These are phyloP conservation scores for Colletotrichum endophyticum DNA, from an alignment of 2,329 filamentous ascomycete genomes.

Conservation along the genomic window DNA sequence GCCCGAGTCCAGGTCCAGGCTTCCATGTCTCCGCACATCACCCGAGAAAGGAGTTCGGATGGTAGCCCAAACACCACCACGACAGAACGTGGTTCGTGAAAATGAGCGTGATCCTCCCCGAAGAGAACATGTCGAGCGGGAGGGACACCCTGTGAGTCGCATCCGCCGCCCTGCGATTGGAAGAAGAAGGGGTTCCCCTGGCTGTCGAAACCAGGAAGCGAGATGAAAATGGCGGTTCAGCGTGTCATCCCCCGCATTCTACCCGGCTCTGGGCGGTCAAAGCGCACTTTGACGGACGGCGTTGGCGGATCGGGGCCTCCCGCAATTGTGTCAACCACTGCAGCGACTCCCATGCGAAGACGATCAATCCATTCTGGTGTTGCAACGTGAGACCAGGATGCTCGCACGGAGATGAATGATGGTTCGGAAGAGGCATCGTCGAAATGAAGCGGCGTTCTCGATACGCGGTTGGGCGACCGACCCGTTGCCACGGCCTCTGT, in stretches of 20 bases:
- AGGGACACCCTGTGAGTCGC: not conserved
- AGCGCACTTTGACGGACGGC: not conserved
- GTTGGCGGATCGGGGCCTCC: slow-evolving; percentile 1
- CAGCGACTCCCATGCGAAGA: not conserved
- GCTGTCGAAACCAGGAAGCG: slow-evolving; percentile 4
- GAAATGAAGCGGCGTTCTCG: not conserved
- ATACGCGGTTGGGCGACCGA: not conserved
- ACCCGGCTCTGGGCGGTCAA: slow-evolving; percentile 1
- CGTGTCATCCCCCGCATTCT: not conserved
- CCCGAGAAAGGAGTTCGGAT: not conserved
- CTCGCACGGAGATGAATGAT: not conserved
- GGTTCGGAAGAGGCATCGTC: not conserved
- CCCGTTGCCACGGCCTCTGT: not conserved
- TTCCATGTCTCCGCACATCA: not conserved
- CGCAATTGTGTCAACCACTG: not conserved
- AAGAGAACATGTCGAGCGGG: not conserved
- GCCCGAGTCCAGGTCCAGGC: not conserved
- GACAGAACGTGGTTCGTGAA: not conserved
- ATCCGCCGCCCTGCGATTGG: not conserved
- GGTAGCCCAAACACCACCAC: not conserved
- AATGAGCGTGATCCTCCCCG: not conserved
- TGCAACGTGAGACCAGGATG: not conserved
- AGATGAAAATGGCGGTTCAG: slow-evolving; percentile 8
- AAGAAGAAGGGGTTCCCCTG: slow-evolving; percentile 3
- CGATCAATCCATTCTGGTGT: not conserved